Conservation (phyloP, 2,329 filamentous ascomycete genomes). For the Fusarium sp. region DNA sequence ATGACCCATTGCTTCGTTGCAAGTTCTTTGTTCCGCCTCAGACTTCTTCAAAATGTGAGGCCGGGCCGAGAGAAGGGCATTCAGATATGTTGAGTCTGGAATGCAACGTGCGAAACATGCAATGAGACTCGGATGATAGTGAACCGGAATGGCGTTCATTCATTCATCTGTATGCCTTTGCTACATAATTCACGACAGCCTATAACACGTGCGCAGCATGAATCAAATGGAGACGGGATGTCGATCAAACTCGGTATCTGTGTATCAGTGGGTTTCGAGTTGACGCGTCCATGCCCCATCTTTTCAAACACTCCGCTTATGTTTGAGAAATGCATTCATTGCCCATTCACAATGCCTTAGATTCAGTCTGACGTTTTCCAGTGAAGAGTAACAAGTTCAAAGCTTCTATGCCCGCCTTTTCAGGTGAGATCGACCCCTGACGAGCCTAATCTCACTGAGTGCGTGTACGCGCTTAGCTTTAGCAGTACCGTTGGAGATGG, state of each 20-base stretch:
- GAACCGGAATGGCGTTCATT: slow-evolving; percentile 28
- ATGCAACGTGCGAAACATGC: slow-evolving; percentile 31
- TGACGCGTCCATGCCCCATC: slow-evolving; percentile 42
- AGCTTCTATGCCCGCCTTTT: slow-evolving; percentile 2
- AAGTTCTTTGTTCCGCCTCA: slow-evolving; percentile 1
- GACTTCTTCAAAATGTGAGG: slow-evolving; percentile 21
- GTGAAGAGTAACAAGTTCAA: slow-evolving; percentile 2
- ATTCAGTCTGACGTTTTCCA: background rate
- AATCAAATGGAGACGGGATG: slow-evolving; percentile 18
- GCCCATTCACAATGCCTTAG: slow-evolving; percentile 25
- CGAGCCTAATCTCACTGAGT: slow-evolving; percentile 27
- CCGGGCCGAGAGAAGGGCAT: slow-evolving; percentile 4
- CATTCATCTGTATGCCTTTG: slow-evolving; percentile 19
- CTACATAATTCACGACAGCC: background rate
- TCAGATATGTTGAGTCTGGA: background rate
- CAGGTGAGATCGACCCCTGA: slow-evolving; percentile 28
- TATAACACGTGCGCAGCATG: slow-evolving; percentile 24
- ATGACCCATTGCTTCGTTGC: slow-evolving; percentile 16
- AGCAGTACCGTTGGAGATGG: background rate
- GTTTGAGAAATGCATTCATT: slow-evolving; percentile 38
- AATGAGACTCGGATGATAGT: slow-evolving; percentile 38
- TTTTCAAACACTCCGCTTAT: slow-evolving; percentile 15
- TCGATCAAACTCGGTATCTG: slow-evolving; percentile 35
- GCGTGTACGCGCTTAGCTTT: slow-evolving; percentile 6
- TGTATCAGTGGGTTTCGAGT: slow-evolving; percentile 36